Conservation (phyloP, 305 asterid genomes). For the Rubia balearica region DNA sequence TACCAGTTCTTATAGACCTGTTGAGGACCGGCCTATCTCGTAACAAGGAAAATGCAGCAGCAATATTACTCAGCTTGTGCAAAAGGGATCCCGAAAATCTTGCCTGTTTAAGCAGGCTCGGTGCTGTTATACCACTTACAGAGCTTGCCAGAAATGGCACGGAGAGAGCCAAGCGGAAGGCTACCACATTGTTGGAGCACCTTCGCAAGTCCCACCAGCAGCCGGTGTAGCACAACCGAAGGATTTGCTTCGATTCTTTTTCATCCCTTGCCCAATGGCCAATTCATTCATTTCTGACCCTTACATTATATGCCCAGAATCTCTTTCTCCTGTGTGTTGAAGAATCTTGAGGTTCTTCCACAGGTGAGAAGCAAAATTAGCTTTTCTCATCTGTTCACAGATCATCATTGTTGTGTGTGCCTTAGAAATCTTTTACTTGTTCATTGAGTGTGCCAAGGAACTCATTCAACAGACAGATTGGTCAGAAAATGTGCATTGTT, state of each 20-base stretch:
- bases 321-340: conserved; percentile 28
- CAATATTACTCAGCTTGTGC: conserved; percentile 71
- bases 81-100: conserved; percentile 63
- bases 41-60: conserved; percentile 65
- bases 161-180: conserved; percentile 82
- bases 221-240: conserved; percentile 12
- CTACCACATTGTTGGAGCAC: conserved; percentile 64
- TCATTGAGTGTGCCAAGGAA: background rate
- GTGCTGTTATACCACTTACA: conserved; percentile 56
- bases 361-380: conserved; percentile 21
- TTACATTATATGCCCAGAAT: conserved; percentile 19
- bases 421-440: conserved; percentile 2
- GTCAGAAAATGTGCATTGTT: background rate
- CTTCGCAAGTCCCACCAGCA: conserved; percentile 45
- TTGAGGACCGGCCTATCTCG: conserved; percentile 54
- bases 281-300: conserved; percentile 24
- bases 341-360: conserved; percentile 13
- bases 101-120: conserved; percentile 58
- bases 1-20: conserved; percentile 63
- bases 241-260: conserved; percentile 15
- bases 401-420: conserved; percentile 21
- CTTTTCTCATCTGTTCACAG: conserved; percentile 28
- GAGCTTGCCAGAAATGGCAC: conserved; percentile 70
- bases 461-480: background rate
- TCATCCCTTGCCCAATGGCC: conserved; percentile 2